These are phyloP conservation scores for Endotrypanum monterogeii DNA, from an alignment of 208 protist species.

Conservation along the genomic window DNA sequence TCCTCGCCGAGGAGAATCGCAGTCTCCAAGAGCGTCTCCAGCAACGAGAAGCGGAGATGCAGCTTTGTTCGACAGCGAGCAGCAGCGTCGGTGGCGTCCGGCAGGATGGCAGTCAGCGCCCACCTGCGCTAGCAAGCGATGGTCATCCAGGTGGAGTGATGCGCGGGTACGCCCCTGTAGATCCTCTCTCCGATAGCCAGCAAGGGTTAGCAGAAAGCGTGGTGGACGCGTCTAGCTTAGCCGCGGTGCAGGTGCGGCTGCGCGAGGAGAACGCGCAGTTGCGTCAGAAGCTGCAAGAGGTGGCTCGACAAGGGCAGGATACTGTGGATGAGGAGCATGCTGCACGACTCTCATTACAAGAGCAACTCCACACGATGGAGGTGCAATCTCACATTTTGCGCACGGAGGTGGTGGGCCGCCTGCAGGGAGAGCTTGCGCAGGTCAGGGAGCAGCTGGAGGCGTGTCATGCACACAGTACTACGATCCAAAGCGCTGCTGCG, in stretches of 20 bases:
- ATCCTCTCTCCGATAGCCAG: neutral
- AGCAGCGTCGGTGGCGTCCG: neutral
- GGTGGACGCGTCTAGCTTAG: neutral
- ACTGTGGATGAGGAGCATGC: slow-evolving; percentile 32
- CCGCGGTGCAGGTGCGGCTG: slow-evolving; percentile 13
- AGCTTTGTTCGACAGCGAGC: neutral
- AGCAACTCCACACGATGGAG: slow-evolving; percentile 18
- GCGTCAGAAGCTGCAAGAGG: slow-evolving; percentile 23
- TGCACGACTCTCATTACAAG: slow-evolving; percentile 20
- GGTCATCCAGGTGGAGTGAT: neutral
- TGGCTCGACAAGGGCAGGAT: slow-evolving; percentile 30
- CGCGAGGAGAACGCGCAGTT: slow-evolving; percentile 29
- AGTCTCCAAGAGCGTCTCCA: slow-evolving; percentile 27
- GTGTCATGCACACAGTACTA: slow-evolving; percentile 9
- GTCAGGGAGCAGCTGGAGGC: slow-evolving; percentile 4
- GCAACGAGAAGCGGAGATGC: neutral
- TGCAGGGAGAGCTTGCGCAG: slow-evolving; percentile 18
- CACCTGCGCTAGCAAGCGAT: neutral
- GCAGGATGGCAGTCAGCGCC: neutral
- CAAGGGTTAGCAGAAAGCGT: neutral
- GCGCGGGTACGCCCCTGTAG: neutral
- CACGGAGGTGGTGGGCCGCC: slow-evolving; percentile 18
- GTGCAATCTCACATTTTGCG: slow-evolving; percentile 30
- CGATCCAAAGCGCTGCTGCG: slow-evolving; percentile 12
- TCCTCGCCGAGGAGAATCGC: slow-evolving; percentile 22